Evolutionary conservation across 2,329 filamentous ascomycete species (phyloP), one percentile per base, ranked within the genome.

Genomic region (Paecilomyces fulvus): DNA sequence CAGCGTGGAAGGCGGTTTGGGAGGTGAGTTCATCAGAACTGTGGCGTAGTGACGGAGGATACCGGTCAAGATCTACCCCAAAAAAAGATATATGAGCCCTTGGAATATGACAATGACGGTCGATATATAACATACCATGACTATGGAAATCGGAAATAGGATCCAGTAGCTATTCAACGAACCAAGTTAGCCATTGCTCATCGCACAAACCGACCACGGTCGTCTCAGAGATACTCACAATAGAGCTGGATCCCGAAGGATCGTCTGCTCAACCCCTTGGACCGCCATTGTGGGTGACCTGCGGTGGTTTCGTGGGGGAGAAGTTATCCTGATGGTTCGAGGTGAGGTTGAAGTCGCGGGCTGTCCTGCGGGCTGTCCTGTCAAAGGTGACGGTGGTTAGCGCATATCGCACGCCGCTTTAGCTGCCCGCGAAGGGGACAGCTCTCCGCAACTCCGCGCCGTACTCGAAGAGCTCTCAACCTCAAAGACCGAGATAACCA

Each of bases 241-340:
- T 63, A 99, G 81, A 77, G 96, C 92, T 69, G 94, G 92, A 88
- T 99, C 95, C 83, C 94, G 78, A 79, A 95, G 89, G 83, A 99
- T 96, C 79, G 91, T 94, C 81, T 99, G 94, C 65, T 90, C 87
- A 63, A 88, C 83, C 63, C 88, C 81, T 78, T 94, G 73, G 57
- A 74, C 86, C 66, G 88, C 88, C 92, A 97, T 97, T 54, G 62
- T 77, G 69, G 61, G 59, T 30, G 17, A 25, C 30, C 25, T 25
- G 31, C 48, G 20, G 25, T 53, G 56, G 30, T 43, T 49, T 51
- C 17, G 31, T n/a, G 33, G 50, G 56, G 25, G 30, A 30, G 17
- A 31, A 17, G 14, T 17, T 43, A 5, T 23, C 14, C 49, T 43
- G 53, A 60, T 55, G 53, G 61, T 61, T 56, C 54, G 58, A 56